A percentile compares a stretch with the other conserved stretches of the same genome.
phyloP scores from a whole-genome alignment of 805 yeast species.

The Saccharomycopsis guyanensis region DNA sequence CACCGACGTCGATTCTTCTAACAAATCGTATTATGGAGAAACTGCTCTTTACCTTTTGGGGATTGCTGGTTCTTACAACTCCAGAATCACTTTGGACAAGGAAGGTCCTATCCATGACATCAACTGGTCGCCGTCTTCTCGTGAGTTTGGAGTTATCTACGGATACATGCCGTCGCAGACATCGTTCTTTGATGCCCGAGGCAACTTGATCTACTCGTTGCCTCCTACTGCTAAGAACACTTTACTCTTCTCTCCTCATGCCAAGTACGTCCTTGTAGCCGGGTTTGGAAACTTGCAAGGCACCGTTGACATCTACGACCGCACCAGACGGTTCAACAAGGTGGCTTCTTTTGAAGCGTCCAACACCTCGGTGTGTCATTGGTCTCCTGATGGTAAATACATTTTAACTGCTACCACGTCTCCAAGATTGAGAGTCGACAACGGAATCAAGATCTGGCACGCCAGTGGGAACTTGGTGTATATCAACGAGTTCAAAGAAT shows the following conservation, averaged over 20 bases:
- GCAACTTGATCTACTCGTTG: conserved; percentile 73
- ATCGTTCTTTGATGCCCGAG: conserved; percentile 89
- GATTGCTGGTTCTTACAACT: conserved; percentile 86
- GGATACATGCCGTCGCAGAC: conserved; percentile 98
- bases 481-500: conserved; percentile 73
- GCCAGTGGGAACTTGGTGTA: conserved; percentile 75
- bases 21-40: conserved; percentile 95
- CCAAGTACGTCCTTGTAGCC: conserved; percentile 82
- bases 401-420: conserved; percentile 94
- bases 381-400: conserved; percentile 96
- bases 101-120: conserved; percentile 92
- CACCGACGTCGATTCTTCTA: conserved; percentile 91
- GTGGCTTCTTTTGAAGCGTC: conserved; percentile 82
- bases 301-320: conserved; percentile 87
- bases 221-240: conserved; percentile 89
- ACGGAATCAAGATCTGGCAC: conserved; percentile 92
- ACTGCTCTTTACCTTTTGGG: conserved; percentile 86
- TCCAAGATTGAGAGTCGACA: conserved; percentile 94
- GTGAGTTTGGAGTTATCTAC: conserved; percentile 95
- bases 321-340: conserved; percentile 75
- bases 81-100: conserved; percentile 76
- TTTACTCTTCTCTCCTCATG: conserved; percentile 88
- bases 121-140: conserved; percentile 92
- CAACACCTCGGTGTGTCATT: conserved; percentile 92
- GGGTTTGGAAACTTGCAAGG: conserved; percentile 99